phyloP scores from a whole-genome alignment of 2,329 filamentous ascomycete species.

The Paecilomyces fulvus region DNA sequence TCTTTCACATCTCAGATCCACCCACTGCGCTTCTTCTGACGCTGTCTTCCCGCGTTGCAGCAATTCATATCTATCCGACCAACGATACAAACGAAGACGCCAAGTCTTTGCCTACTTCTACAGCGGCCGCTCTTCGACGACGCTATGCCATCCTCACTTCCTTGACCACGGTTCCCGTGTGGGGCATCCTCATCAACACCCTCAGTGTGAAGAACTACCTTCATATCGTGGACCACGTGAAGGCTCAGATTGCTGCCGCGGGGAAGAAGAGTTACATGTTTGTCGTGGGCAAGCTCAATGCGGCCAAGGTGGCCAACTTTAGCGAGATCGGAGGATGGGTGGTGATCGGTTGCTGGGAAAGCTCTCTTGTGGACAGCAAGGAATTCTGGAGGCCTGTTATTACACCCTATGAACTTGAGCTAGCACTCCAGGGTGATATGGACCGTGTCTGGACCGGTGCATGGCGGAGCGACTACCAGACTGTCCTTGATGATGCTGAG shows the following conservation, averaged over 20 bases:
- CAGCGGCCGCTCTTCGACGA: conserved; percentile 59
- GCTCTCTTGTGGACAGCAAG: conserved; percentile 78
- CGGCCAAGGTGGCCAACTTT: conserved; percentile 94
- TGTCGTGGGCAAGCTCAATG: conserved; percentile 92
- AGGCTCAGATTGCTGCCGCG: conserved; percentile 61
- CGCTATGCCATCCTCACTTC: conserved; percentile 81
- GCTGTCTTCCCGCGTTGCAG: conserved; percentile 70
- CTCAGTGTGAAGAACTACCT: conserved; percentile 88
- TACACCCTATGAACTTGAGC: conserved; percentile 85
- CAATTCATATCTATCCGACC: conserved; percentile 69
- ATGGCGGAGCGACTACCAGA: conserved; percentile 83
- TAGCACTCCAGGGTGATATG: conserved; percentile 67
- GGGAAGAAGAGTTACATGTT: conserved; percentile 96
- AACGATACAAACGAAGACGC: conserved; percentile 20
- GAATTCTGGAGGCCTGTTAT: conserved; percentile 84
- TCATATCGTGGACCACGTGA: conserved; percentile 65
- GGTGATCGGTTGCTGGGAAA: conserved; percentile 97
- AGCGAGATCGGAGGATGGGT: conserved; percentile 94
- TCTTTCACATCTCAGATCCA: conserved; percentile 80
- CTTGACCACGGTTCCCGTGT: conserved; percentile 70
- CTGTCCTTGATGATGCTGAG: conserved; percentile 43
- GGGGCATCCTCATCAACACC: conserved; percentile 94
- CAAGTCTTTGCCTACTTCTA: conserved; percentile 42
- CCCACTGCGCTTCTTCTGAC: conserved; percentile 77
- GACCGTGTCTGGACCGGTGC: conserved; percentile 75